A percentile compares a stretch with the other conserved stretches of the same genome.
These are phyloP conservation scores for Gamsiella multidivaricata DNA, from an alignment of 192 early-diverging fungal genomes.

Conservation along the genomic window DNA sequence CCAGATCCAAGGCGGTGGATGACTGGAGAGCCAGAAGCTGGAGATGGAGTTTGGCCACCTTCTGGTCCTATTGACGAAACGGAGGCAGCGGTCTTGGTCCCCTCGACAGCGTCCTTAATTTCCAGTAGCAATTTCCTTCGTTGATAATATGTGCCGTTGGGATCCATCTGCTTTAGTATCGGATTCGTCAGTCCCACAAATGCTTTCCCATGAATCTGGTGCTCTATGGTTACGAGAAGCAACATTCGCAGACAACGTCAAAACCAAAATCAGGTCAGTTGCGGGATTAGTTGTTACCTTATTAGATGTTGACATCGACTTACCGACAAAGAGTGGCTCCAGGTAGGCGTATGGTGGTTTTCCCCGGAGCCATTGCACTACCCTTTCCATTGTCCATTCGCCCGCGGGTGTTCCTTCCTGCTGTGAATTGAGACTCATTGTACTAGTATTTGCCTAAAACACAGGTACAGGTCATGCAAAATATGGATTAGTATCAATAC, in stretches of 20 bases:
- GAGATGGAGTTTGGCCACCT: conserved; percentile 26
- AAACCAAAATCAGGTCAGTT: neutral
- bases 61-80: conserved; percentile 35
- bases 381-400: conserved; percentile 52
- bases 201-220: conserved; percentile 41
- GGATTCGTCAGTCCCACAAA: conserved; percentile 31
- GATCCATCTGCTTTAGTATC: conserved; percentile 33
- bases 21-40: conserved; percentile 29
- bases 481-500: neutral
- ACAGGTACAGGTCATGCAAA: neutral
- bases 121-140: conserved; percentile 38
- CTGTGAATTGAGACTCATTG: conserved; percentile 37
- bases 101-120: conserved; percentile 49
- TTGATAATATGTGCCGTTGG: conserved; percentile 44
- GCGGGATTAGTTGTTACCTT: too few species aligned
- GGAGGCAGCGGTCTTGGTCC: conserved; percentile 31
- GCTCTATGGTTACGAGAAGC: conserved; percentile 4
- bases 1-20: conserved; percentile 46
- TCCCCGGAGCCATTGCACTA: conserved; percentile 40
- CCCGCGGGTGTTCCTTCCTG: conserved; percentile 28
- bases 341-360: conserved; percentile 28
- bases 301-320: neutral
- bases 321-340: conserved; percentile 48
- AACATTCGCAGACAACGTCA: too few species aligned
- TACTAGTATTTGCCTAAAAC: conserved; percentile 35